Percentiles rank a stretch among this genome's conserved stretches.
phyloP scores from a whole-genome alignment of 495 filamentous ascomycete genomes.

The Lasiosphaeris hirsuta region DNA sequence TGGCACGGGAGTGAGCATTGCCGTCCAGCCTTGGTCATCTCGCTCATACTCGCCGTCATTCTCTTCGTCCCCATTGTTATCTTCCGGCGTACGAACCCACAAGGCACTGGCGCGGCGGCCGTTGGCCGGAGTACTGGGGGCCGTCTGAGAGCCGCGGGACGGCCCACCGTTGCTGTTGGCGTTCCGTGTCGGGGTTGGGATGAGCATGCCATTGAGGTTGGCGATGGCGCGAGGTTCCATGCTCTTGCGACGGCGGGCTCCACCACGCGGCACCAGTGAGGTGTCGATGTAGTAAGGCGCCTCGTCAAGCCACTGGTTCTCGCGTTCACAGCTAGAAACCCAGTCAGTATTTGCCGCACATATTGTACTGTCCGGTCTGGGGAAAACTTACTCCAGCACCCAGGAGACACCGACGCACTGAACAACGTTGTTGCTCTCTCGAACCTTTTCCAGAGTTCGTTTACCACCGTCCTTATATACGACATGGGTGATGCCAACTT shows the following conservation, averaged over 20 bases:
- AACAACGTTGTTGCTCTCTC: slow-evolving; percentile 68
- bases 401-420: slow-evolving; percentile 83
- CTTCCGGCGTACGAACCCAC: slow-evolving; percentile 45
- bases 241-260: slow-evolving; percentile 75
- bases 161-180: slow-evolving; percentile 15
- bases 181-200: slow-evolving; percentile 41
- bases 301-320: slow-evolving; percentile 73
- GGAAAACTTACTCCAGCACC: slow-evolving; percentile 72
- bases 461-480: slow-evolving; percentile 92
- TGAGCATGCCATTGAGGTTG: slow-evolving; percentile 66
- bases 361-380: neutral
- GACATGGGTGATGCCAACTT: slow-evolving; percentile 88
- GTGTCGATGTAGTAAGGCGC: slow-evolving; percentile 68
- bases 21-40: slow-evolving; percentile 35
- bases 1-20: slow-evolving; percentile 47
- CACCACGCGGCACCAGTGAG: slow-evolving; percentile 68
- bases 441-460: slow-evolving; percentile 82
- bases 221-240: slow-evolving; percentile 83
- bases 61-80: slow-evolving; percentile 27
- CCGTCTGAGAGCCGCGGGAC: slow-evolving; percentile 39
- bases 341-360: neutral
- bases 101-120: slow-evolving; percentile 49
- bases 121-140: slow-evolving; percentile 25
- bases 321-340: slow-evolving; percentile 66
- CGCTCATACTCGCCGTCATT: slow-evolving; percentile 16